These are phyloP conservation scores for Fomitopsis pulvina DNA, from an alignment of 768 basidiomycete species.

Conservation along the genomic window DNA sequence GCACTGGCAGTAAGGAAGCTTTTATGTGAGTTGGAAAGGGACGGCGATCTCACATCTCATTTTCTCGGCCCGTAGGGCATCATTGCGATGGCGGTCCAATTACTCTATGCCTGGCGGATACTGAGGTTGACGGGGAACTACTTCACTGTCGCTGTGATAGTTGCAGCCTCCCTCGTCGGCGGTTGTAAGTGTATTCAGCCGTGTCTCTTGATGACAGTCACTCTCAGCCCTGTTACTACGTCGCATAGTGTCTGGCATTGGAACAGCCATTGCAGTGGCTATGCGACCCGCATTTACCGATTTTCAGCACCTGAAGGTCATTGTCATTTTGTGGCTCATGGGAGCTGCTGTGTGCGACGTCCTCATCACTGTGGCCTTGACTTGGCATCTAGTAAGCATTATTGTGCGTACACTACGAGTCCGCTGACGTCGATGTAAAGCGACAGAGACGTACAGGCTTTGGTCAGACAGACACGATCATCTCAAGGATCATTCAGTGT, in stretches of 20 bases:
- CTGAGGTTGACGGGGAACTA: constrained; percentile 21
- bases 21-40: background rate
- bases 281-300: constrained; percentile 17
- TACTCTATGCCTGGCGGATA: constrained; percentile 16
- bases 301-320: constrained; percentile 19
- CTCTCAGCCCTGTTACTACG: background rate
- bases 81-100: constrained; percentile 14
- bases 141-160: constrained; percentile 1
- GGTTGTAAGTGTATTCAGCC: background rate
- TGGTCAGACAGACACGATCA: constrained; percentile 2
- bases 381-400: constrained; percentile 29
- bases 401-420: background rate
- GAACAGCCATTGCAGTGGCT: constrained; percentile 9
- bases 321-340: constrained; percentile 30
- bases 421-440: constrained; percentile 14
- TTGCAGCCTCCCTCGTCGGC: background rate
- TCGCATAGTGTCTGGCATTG: constrained; percentile 1
- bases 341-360: constrained; percentile 29
- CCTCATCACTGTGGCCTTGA: constrained; percentile 32
- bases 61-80: constrained; percentile 13
- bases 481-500: constrained; percentile 26
- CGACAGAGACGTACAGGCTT: constrained; percentile 32
- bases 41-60: background rate
- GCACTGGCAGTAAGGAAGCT: background rate
- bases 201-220: background rate